Evolutionary conservation across 176 grass and related monocot genomes (phyloP), one percentile per base, ranked within the genome.

Genomic region (Oryza glaberrima): DNA sequence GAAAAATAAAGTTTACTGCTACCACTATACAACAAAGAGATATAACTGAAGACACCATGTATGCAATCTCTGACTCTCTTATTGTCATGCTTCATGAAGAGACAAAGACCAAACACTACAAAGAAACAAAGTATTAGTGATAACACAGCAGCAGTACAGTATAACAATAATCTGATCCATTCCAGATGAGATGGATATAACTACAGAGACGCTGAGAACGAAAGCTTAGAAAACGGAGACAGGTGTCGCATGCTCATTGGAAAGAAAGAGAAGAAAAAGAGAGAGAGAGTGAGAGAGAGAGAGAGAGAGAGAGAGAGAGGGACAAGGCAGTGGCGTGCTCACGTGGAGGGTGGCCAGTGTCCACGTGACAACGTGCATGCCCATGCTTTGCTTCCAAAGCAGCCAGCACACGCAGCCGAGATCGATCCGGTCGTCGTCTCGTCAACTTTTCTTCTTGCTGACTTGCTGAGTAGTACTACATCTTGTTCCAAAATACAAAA

Each of bases 351-450:
- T 19, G 41, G 25, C 14, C 41, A 4, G 40, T 17, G 72, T 34
- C 82, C 82, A 76, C 72, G 82, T 68, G 73, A 68, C 64, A 20
- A 13, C 82, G 82, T 76, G 60, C 72, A 19, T 28, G 81, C 49
- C 82, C 54, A 58, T 58, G 54, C 17, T 6, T 36, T 36, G 35
- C 35, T 36, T 36, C 35, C 35, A 36, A 36, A 36, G 35, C 35
- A 36, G 35, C 35, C 35, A 36, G 34, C 34, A 35, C 34, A 35
- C 5, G 52, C 51, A 16, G 51, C 35, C 16, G 16, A 19, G 13
- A 23, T 44, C 25, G 64, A 23, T 28, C 23, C n/a, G 9, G 48
- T 48, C 44, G 65, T 30, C 38, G 6, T 44, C n/a, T 60, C 25
- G 36, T 38, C 76, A 45, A 20, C 20, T 72, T 23, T 5, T 0